phyloP scores from a whole-genome alignment of 495 filamentous ascomycete species.

The Evansstolkia leycettana region DNA sequence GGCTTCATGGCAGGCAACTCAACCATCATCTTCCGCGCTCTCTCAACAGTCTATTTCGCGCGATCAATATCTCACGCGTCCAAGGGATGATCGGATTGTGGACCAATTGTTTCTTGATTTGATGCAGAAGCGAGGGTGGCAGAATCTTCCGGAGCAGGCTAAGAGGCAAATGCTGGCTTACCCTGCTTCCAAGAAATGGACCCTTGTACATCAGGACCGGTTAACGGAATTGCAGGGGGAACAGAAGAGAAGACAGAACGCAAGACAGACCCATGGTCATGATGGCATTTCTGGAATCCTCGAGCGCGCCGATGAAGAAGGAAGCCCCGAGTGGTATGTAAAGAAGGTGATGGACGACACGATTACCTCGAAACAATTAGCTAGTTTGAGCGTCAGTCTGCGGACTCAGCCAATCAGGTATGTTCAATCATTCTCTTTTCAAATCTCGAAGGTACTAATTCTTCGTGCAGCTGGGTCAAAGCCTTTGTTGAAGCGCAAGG shows the following conservation, averaged over 20 bases:
- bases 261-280: constrained; percentile 47
- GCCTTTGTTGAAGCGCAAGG: constrained; percentile 96
- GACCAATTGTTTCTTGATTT: constrained; percentile 84
- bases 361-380: constrained; percentile 81
- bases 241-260: constrained; percentile 69
- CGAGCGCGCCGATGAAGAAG: constrained; percentile 77
- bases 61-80: constrained; percentile 48
- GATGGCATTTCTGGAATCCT: constrained; percentile 55
- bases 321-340: constrained; percentile 96
- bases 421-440: constrained; percentile 3
- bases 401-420: constrained; percentile 88
- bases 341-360: constrained; percentile 92
- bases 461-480: constrained; percentile 63
- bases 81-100: constrained; percentile 74
- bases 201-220: constrained; percentile 87
- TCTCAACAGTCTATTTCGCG: constrained; percentile 40
- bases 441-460: not conserved
- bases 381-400: constrained; percentile 84
- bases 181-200: constrained; percentile 91
- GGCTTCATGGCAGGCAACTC: constrained; percentile 19
- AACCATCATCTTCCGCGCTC: constrained; percentile 33
- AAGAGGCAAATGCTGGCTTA: constrained; percentile 92
- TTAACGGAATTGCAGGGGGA: constrained; percentile 89
- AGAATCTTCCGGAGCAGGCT: constrained; percentile 92
- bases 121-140: constrained; percentile 97